phyloP scores from a whole-genome alignment of 345 rosid genomes.

The Citrus medica region DNA sequence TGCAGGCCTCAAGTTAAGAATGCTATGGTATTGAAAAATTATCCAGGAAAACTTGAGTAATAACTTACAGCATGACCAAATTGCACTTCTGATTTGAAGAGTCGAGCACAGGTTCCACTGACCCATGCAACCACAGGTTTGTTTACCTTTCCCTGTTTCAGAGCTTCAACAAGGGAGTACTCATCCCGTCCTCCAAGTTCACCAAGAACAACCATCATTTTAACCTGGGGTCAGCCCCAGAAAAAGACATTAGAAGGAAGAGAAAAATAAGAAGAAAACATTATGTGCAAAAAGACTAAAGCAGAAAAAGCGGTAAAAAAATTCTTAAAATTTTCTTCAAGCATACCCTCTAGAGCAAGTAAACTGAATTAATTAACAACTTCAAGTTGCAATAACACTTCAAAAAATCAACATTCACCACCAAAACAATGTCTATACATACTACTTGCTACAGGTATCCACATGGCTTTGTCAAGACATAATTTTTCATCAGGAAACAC shows the following conservation, averaged over 20 bases:
- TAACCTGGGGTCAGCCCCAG: slow-evolving; percentile 47
- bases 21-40: neutral
- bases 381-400: neutral
- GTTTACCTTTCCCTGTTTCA: slow-evolving; percentile 85
- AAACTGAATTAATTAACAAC: neutral
- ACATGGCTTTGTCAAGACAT: neutral
- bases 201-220: slow-evolving; percentile 93
- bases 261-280: neutral
- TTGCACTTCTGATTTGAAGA: slow-evolving; percentile 96
- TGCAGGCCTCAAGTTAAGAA: neutral
- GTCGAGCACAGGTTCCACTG: slow-evolving; percentile 96
- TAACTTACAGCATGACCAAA: slow-evolving; percentile 98
- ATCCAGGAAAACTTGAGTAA: slow-evolving; percentile 9
- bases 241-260: slow-evolving; percentile 9
- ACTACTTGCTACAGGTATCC: neutral
- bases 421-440: neutral
- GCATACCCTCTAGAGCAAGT: neutral
- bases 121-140: slow-evolving; percentile 99
- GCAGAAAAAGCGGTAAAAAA: neutral
- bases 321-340: neutral
- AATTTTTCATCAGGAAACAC: neutral
- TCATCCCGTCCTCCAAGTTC: slow-evolving; percentile 99
- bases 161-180: slow-evolving; percentile 92
- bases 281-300: neutral
- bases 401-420: neutral